A percentile compares a stretch with the other conserved stretches of the same genome.
Conservation (phyloP, 2,329 filamentous ascomycete genomes). For the Fusarium lateritium region DNA sequence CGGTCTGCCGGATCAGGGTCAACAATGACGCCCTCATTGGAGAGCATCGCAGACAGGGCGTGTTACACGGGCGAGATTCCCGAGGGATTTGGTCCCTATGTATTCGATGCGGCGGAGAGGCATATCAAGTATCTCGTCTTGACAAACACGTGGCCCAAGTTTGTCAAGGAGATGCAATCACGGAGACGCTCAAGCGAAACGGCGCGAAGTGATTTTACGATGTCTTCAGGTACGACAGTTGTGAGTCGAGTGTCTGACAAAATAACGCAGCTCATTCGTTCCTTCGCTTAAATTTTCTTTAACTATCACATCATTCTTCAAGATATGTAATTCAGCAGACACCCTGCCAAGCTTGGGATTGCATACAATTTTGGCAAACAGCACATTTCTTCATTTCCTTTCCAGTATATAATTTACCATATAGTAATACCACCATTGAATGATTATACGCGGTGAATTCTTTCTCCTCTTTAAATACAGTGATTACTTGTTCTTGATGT, state of each 20-base stretch:
- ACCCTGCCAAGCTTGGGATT: not conserved
- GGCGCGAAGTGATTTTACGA: slow-evolving; percentile 3
- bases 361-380: not conserved
- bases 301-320: not conserved
- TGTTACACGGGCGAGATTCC: slow-evolving; percentile 62
- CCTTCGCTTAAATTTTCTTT: not conserved
- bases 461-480: not conserved
- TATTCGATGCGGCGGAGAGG: slow-evolving; percentile 73
- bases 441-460: not conserved
- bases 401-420: not conserved
- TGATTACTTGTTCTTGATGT: no score
- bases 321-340: not conserved
- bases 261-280: not conserved
- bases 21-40: not conserved
- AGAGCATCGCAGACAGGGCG: slow-evolving; percentile 19
- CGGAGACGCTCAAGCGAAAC: slow-evolving; percentile 21
- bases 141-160: slow-evolving; percentile 78
- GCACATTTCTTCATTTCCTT: not conserved
- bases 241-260: slow-evolving; percentile 4
- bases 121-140: slow-evolving; percentile 77
- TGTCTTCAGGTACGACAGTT: slow-evolving; percentile 3
- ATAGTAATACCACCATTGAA: not conserved
- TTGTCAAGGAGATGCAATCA: slow-evolving; percentile 57
- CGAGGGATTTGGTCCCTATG: slow-evolving; percentile 61
- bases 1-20: slow-evolving; percentile 28